phyloP scores from a whole-genome alignment of 2,329 filamentous ascomycete species.

The Arachnomyces sp. region DNA sequence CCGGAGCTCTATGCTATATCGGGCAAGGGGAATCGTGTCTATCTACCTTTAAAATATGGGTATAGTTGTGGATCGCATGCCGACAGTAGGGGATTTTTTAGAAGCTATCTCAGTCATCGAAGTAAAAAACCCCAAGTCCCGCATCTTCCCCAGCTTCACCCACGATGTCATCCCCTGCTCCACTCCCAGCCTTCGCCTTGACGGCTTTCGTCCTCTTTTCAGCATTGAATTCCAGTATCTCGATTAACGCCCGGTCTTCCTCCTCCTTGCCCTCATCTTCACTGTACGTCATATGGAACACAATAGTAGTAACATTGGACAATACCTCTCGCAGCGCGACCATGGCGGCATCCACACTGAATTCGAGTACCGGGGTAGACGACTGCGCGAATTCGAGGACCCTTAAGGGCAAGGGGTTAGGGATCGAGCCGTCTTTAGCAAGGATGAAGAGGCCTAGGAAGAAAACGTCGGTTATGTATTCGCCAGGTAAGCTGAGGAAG shows the following conservation, averaged over 20 bases:
- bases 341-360: slow-evolving; percentile 17
- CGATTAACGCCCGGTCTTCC: too few species aligned
- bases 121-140: slow-evolving; percentile 9
- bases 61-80: too few species aligned
- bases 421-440: slow-evolving; percentile 2
- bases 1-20: too few species aligned
- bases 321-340: slow-evolving; percentile 17
- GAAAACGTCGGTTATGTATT: slow-evolving; percentile 20
- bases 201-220: slow-evolving; percentile 6
- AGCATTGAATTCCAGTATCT: too few species aligned
- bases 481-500: slow-evolving; percentile 25
- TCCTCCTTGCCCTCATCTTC: too few species aligned
- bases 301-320: slow-evolving; percentile 19
- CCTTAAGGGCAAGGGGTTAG: slow-evolving; percentile 16
- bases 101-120: background rate
- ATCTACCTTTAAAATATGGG: too few species aligned
- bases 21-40: too few species aligned
- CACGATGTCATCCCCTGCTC: too few species aligned
- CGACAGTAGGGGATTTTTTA: too few species aligned
- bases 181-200: slow-evolving; percentile 7
- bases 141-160: too few species aligned
- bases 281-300: slow-evolving; percentile 21
- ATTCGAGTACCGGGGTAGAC: slow-evolving; percentile 12
- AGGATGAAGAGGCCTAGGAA: slow-evolving; percentile 12
- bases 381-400: slow-evolving; percentile 22